A percentile compares a stretch with the other conserved stretches of the same genome.
phyloP scores from a whole-genome alignment of 2,329 filamentous ascomycete species.

The Colletotrichum tabaci region DNA sequence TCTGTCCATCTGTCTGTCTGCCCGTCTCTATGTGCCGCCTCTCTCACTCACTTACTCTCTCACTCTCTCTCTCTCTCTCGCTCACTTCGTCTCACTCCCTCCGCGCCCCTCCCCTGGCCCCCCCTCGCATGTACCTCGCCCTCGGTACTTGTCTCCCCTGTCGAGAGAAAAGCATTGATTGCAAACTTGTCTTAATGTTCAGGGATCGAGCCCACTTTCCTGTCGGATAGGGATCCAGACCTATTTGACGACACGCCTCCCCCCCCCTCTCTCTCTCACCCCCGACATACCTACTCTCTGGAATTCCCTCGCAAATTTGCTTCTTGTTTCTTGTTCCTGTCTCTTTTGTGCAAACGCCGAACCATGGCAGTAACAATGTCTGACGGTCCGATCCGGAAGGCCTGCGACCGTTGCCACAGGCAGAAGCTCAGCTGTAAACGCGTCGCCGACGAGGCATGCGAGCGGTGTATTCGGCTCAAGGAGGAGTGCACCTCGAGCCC shows the following conservation, averaged over 20 bases:
- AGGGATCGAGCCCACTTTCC: constrained; percentile 29
- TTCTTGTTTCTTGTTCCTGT: constrained; percentile 24
- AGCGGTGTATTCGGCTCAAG: constrained; percentile 59
- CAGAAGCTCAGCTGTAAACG: constrained; percentile 64
- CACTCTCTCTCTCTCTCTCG: too few species aligned
- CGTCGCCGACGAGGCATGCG: constrained; percentile 56
- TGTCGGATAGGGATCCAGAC: constrained; percentile 18
- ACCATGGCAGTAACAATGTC: constrained; percentile 53
- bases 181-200: constrained; percentile 34
- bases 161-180: constrained; percentile 16
- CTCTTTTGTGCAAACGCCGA: constrained; percentile 32
- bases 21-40: background rate
- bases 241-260: constrained; percentile 43
- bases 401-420: constrained; percentile 63
- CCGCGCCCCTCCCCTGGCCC: too few species aligned
- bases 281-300: constrained; percentile 27
- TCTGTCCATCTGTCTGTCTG: background rate
- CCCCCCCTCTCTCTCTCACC: background rate
- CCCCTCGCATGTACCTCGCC: background rate
- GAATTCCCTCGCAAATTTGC: constrained; percentile 40
- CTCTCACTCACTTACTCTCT: too few species aligned
- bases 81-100: too few species aligned
- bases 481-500: constrained; percentile 61
- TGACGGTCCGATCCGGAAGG: constrained; percentile 58
- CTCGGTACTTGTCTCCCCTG: constrained; percentile 29